Conservation (phyloP, 2,329 filamentous ascomycete genomes). For the Ophiostoma ips region DNA sequence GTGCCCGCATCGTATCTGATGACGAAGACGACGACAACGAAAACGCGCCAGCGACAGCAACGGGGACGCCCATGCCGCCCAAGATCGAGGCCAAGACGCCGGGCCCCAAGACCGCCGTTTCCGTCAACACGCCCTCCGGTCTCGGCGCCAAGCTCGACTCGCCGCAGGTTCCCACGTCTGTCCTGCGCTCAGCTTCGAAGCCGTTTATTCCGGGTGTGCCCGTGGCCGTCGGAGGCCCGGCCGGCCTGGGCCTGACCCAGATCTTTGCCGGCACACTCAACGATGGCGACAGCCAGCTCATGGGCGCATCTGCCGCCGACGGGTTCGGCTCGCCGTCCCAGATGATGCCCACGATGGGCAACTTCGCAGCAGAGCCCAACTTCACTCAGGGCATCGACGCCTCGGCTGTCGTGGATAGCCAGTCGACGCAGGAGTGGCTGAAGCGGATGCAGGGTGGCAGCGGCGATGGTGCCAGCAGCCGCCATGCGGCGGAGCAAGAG, state of each 20-base stretch:
- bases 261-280: conserved; percentile 78
- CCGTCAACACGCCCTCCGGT: conserved; percentile 24
- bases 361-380: conserved; percentile 44
- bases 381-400: conserved; percentile 36
- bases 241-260: conserved; percentile 66
- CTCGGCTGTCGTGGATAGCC: conserved; percentile 31
- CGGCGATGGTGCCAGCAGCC: background rate
- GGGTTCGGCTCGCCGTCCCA: conserved; percentile 26
- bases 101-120: conserved; percentile 27
- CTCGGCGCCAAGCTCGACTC: conserved; percentile 27
- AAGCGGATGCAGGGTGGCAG: conserved; percentile 9
- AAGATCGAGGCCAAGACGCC: conserved; percentile 28
- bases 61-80: background rate
- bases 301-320: conserved; percentile 8
- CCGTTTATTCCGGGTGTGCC: conserved; percentile 56
- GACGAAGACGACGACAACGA: conserved; percentile 47
- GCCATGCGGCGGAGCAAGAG: background rate
- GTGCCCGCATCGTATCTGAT: conserved; percentile 42
- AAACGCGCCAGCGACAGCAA: background rate
- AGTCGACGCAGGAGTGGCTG: conserved; percentile 25
- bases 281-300: conserved; percentile 40
- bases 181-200: conserved; percentile 55
- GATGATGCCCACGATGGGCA: conserved; percentile 43
- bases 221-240: conserved; percentile 36
- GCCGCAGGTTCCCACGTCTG: conserved; percentile 45